Conservation (phyloP, 768 basidiomycete genomes). For the Boletus insuetus region DNA sequence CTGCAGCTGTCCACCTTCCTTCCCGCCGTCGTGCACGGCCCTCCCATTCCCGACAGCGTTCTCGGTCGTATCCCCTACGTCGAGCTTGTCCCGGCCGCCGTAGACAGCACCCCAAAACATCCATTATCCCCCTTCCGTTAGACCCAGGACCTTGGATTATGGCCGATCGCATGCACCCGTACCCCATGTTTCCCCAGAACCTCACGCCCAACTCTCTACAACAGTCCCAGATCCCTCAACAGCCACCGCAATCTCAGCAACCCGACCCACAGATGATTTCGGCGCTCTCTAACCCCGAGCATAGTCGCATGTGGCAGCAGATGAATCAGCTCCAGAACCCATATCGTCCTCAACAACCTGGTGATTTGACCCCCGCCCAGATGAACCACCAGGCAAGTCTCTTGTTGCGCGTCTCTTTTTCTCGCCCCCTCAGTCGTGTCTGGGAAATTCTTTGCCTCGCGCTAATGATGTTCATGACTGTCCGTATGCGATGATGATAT, state of each 20-base stretch:
- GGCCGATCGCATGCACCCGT: conserved; percentile 61
- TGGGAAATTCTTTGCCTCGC: conserved; percentile 16
- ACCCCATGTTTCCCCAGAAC: conserved; percentile 50
- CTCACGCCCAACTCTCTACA: conserved; percentile 44
- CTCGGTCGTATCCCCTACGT: conserved; percentile 22
- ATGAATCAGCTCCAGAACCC: conserved; percentile 45
- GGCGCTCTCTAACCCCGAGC: conserved; percentile 49
- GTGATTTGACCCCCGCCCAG: conserved; percentile 40
- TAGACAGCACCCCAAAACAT: conserved; percentile 31
- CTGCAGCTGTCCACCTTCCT: conserved; percentile 33
- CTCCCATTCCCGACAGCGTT: conserved; percentile 27
- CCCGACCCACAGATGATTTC: conserved; percentile 38
- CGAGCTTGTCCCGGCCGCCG: conserved; percentile 22
- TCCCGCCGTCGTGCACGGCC: conserved; percentile 48
- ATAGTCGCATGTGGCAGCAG: conserved; percentile 56
- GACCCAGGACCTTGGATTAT: conserved; percentile 41
- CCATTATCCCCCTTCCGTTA: conserved; percentile 26
- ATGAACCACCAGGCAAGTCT: conserved; percentile 48
- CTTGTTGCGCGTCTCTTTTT: conserved; percentile 11
- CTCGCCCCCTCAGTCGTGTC: conserved; percentile 5
- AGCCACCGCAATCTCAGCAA: conserved; percentile 44
- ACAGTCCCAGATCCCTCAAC: conserved; percentile 42
- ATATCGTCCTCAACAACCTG: conserved; percentile 42
- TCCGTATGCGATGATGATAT: conserved; percentile 12
- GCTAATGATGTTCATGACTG: conserved; percentile 13